Percentiles rank a stretch among this genome's conserved stretches.
Evolutionary conservation across 2,329 filamentous ascomycete species (phyloP).

Genomic region (Podosphaera xanthii): DNA sequence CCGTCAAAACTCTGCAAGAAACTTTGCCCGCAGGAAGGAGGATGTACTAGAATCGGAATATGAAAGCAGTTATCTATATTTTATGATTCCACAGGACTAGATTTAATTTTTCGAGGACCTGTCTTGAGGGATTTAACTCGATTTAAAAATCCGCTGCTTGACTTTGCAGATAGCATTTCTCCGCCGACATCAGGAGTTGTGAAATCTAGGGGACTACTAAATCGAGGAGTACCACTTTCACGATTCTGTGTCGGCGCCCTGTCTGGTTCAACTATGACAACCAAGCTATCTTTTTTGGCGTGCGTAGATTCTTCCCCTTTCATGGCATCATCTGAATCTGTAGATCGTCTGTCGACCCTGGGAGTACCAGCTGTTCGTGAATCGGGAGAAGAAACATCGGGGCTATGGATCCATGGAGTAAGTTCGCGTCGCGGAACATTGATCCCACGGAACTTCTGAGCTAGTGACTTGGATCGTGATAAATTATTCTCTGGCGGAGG

Average conservation of each 20-base stretch:
- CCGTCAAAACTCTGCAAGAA: too few species aligned
- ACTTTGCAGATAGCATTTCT: conserved; percentile 10
- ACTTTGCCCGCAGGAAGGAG: too few species aligned
- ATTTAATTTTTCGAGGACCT: conserved; percentile 29
- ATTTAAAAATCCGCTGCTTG: conserved; percentile 42
- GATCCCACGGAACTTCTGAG: conserved; percentile 73
- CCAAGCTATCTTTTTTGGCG: conserved; percentile 33
- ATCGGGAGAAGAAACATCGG: conserved; percentile 22
- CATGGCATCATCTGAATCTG: conserved; percentile 55
- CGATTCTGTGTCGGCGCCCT: conserved; percentile 19
- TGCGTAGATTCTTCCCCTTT: conserved; percentile 25
- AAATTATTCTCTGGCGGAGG: conserved; percentile 32
- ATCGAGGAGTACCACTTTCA: conserved; percentile 32
- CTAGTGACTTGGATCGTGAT: conserved; percentile 81
- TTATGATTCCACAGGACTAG: not conserved
- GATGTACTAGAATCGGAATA: too few species aligned
- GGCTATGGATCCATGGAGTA: conserved; percentile 32
- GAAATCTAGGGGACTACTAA: conserved; percentile 34
- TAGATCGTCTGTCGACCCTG: conserved; percentile 26
- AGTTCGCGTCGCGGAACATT: conserved; percentile 44
- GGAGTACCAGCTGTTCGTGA: conserved; percentile 16
- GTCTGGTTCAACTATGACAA: conserved; percentile 20
- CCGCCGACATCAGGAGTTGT: conserved; percentile 29
- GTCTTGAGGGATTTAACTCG: conserved; percentile 69
- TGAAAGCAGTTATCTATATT: not conserved